A percentile compares a stretch with the other conserved stretches of the same genome.
These are phyloP conservation scores for Thinopyrum elongatum DNA, from an alignment of 176 grass and related monocot species.

Conservation along the genomic window DNA sequence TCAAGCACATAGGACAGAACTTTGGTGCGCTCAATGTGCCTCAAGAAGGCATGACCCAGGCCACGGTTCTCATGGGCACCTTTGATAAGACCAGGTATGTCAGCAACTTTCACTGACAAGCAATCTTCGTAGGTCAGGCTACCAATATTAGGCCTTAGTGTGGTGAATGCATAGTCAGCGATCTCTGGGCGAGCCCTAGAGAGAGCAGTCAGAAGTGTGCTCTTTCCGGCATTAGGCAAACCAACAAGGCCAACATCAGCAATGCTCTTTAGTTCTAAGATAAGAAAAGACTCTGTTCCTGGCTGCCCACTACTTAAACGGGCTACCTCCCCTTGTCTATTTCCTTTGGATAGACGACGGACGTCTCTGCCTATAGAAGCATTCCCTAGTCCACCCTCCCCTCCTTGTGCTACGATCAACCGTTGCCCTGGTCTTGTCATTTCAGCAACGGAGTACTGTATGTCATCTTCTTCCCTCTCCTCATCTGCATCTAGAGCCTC, in stretches of 20 bases:
- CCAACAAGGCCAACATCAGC: slow-evolving; percentile 86
- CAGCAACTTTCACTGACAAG: slow-evolving; percentile 75
- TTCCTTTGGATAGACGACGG: slow-evolving; percentile 29
- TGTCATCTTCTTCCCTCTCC: slow-evolving; percentile 25
- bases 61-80: slow-evolving; percentile 82
- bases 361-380: slow-evolving; percentile 38
- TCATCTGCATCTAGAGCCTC: neutral
- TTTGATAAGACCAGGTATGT: slow-evolving; percentile 85
- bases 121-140: slow-evolving; percentile 67
- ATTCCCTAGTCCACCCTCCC: slow-evolving; percentile 36
- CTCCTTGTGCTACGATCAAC: slow-evolving; percentile 56
- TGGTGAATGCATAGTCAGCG: slow-evolving; percentile 82
- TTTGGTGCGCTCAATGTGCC: slow-evolving; percentile 87
- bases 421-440: slow-evolving; percentile 72
- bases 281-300: slow-evolving; percentile 65
- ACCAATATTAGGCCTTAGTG: slow-evolving; percentile 69
- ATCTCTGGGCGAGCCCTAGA: slow-evolving; percentile 73
- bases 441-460: slow-evolving; percentile 66
- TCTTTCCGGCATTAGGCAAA: slow-evolving; percentile 85
- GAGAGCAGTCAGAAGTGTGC: slow-evolving; percentile 69
- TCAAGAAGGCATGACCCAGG: slow-evolving; percentile 85
- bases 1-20: slow-evolving; percentile 78
- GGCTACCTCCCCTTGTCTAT: slow-evolving; percentile 34
- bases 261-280: slow-evolving; percentile 89
- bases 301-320: slow-evolving; percentile 35